phyloP scores from a whole-genome alignment of 129 eudicot species.

The Artemisia tridentata region DNA sequence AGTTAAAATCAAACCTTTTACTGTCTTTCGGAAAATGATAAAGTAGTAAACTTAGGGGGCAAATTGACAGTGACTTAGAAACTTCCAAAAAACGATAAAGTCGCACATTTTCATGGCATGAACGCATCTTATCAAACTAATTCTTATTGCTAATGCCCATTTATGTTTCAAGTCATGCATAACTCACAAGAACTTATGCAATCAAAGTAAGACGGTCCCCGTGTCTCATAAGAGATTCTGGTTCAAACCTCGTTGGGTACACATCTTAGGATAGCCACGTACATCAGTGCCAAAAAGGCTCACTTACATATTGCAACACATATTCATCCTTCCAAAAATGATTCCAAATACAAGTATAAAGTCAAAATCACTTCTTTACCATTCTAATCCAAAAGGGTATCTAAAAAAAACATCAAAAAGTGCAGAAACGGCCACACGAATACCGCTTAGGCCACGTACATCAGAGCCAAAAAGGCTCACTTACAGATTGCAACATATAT shows the following conservation, averaged over 20 bases:
- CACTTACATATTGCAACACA: neutral
- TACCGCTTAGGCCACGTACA: too few species aligned
- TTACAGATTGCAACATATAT: too few species aligned
- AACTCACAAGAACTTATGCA: constrained; percentile 1
- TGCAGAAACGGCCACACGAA: neutral
- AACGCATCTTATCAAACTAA: neutral
- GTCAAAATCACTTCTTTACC: constrained; percentile 15
- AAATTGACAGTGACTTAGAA: neutral
- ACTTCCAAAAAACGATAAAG: neutral
- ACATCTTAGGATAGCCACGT: constrained; percentile 16
- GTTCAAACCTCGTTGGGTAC: too few species aligned
- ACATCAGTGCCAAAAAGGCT: too few species aligned
- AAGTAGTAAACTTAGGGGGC: neutral
- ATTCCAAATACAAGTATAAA: neutral
- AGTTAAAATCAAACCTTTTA: too few species aligned
- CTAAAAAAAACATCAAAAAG: constrained; percentile 27
- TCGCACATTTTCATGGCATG: too few species aligned
- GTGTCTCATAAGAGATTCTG: too few species aligned
- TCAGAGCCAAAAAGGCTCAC: too few species aligned
- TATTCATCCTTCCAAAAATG: neutral
- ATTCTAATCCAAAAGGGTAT: constrained; percentile 8
- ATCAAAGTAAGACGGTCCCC: neutral
- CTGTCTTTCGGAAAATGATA: too few species aligned
- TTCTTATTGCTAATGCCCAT: constrained; percentile 6
- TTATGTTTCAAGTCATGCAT: constrained; percentile 8